Evolutionary conservation across 495 filamentous ascomycete species (phyloP).

Genomic region (Xanthoparmelia taractica): DNA sequence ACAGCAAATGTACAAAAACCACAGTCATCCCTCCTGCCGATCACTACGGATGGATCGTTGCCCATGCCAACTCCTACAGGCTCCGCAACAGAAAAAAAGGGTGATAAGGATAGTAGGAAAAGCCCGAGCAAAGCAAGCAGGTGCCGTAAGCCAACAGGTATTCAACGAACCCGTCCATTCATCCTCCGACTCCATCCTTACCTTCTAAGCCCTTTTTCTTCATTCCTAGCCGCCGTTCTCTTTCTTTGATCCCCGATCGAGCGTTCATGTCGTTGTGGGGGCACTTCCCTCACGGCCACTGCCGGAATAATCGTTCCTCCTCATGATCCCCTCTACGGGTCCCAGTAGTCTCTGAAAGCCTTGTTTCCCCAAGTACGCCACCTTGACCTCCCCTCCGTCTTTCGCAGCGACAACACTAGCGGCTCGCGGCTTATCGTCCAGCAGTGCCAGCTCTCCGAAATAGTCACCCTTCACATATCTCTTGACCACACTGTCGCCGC

Average conservation of each 20-base stretch:
- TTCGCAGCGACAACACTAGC: slow-evolving; percentile 76
- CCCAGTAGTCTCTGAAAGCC: slow-evolving; percentile 91
- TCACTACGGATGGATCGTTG: neutral
- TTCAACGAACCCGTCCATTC: neutral
- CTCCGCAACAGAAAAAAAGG: neutral
- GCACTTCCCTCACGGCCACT: neutral
- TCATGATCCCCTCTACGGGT: slow-evolving; percentile 90
- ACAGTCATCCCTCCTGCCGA: neutral
- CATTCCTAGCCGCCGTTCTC: neutral
- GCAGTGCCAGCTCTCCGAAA: slow-evolving; percentile 87
- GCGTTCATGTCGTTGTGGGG: neutral
- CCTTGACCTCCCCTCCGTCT: slow-evolving; percentile 64
- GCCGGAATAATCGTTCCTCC: slow-evolving; percentile 57
- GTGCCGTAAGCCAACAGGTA: neutral
- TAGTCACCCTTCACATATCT: slow-evolving; percentile 85
- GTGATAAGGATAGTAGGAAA: neutral
- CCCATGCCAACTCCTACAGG: neutral
- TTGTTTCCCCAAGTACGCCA: slow-evolving; percentile 86
- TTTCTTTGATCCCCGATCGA: neutral
- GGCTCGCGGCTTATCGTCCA: slow-evolving; percentile 91
- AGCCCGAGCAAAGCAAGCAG: neutral
- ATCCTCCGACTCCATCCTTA: neutral
- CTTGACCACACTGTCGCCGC: slow-evolving; percentile 59
- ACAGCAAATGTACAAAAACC: neutral
- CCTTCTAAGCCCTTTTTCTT: neutral